Conservation (phyloP, 768 basidiomycete species). For the Tricholomella constricta region DNA sequence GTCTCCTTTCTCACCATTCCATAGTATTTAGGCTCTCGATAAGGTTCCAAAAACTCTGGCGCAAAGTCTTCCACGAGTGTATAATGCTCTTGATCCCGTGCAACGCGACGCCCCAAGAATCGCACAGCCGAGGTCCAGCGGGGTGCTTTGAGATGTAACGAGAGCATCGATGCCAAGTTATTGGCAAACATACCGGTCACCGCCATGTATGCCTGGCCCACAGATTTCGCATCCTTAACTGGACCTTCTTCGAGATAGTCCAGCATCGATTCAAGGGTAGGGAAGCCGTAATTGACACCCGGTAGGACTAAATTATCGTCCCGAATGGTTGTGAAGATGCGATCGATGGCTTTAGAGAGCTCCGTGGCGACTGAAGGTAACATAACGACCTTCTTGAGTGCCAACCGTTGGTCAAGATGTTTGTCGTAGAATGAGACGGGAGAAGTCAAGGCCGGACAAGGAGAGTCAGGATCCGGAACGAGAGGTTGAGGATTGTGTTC, state of each 20-base stretch:
- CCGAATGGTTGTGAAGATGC: neutral
- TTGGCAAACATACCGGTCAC: neutral
- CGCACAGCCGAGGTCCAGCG: slow-evolving; percentile 8
- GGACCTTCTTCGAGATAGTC: neutral
- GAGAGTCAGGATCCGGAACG: no score
- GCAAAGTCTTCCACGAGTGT: slow-evolving; percentile 3
- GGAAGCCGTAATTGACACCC: neutral
- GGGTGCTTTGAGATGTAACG: slow-evolving; percentile 5
- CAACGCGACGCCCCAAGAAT: neutral
- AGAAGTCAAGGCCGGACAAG: neutral
- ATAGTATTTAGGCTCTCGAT: neutral
- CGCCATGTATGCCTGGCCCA: slow-evolving; percentile 4
- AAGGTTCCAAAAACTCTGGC: neutral
- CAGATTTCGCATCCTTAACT: slow-evolving; percentile 5
- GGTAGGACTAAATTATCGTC: neutral
- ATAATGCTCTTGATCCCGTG: neutral
- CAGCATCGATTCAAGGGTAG: neutral
- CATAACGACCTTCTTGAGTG: neutral
- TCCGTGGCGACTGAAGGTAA: neutral
- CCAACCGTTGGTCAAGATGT: slow-evolving; percentile 8
- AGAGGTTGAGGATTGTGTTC: no score
- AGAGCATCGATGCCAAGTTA: slow-evolving; percentile 9
- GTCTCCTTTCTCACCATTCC: neutral
- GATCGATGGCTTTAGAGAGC: neutral
- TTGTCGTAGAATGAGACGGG: slow-evolving; percentile 10